phyloP scores from a whole-genome alignment of 768 basidiomycete species.

The Tylopilus sp. region DNA sequence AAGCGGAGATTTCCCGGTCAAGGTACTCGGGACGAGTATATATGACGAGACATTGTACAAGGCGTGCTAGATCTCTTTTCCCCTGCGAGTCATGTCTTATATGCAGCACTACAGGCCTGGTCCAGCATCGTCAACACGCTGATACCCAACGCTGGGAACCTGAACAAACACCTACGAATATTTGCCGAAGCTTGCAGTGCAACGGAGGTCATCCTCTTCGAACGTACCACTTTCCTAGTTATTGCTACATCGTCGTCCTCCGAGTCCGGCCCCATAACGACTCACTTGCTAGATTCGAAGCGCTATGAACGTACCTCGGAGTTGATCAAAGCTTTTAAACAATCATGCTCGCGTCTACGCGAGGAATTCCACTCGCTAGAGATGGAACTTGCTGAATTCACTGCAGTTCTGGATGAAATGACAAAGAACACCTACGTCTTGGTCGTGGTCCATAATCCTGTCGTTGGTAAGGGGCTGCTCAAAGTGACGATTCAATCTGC shows the following conservation, averaged over 20 bases:
- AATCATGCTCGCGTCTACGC: constrained; percentile 80
- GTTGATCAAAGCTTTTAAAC: constrained; percentile 93
- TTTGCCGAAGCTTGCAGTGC: constrained; percentile 87
- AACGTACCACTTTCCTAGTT: constrained; percentile 96
- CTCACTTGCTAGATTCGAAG: constrained; percentile 56
- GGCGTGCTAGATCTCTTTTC: constrained; percentile 37
- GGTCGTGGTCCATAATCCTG: constrained; percentile 84
- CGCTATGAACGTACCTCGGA: constrained; percentile 88
- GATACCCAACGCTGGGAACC: constrained; percentile 90
- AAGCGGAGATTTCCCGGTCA: constrained; percentile 56
- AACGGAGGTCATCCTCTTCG: constrained; percentile 93
- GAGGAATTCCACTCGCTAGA: constrained; percentile 86
- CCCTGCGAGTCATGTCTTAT: constrained; percentile 8
- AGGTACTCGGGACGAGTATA: constrained; percentile 91
- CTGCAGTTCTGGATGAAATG: constrained; percentile 87
- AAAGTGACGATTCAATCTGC: background rate
- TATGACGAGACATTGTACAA: constrained; percentile 97
- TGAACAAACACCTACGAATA: constrained; percentile 81
- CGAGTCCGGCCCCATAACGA: constrained; percentile 30
- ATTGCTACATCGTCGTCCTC: constrained; percentile 76
- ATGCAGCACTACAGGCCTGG: constrained; percentile 72
- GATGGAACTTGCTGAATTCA: constrained; percentile 82
- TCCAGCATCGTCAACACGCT: constrained; percentile 95
- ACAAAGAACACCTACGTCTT: constrained; percentile 92
- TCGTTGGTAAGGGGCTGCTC: constrained; percentile 58